A percentile compares a stretch with the other conserved stretches of the same genome.
phyloP scores from a whole-genome alignment of 2,329 filamentous ascomycete genomes.

The Ustilaginoidea virens region DNA sequence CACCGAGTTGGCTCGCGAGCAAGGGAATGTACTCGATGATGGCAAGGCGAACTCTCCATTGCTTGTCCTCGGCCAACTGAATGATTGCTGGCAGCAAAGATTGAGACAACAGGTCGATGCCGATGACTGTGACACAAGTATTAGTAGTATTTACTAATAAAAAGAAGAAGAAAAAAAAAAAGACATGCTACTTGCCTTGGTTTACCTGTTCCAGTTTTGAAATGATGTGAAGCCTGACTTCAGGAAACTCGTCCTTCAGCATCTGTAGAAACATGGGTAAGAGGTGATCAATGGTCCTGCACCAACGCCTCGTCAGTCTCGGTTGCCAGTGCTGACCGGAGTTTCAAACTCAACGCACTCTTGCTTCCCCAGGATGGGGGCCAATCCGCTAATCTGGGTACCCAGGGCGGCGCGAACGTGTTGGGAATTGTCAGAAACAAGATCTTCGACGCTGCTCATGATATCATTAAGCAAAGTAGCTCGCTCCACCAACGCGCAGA shows the following conservation, averaged over 20 bases:
- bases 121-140: conserved; percentile 60
- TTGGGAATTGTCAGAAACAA: conserved; percentile 91
- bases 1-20: conserved; percentile 85
- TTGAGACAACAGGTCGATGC: conserved; percentile 91
- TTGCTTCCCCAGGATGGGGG: conserved; percentile 93
- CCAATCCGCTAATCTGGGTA: conserved; percentile 91
- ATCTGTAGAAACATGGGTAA: conserved; percentile 98
- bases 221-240: conserved; percentile 96
- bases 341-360: conserved; percentile 45
- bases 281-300: conserved; percentile 84
- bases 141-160: too few relatives aligned
- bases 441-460: conserved; percentile 89
- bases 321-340: neutral
- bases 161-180: too few relatives aligned
- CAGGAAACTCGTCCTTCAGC: conserved; percentile 98
- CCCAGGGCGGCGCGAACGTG: conserved; percentile 91
- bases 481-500: conserved; percentile 79
- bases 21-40: conserved; percentile 99
- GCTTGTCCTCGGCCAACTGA: conserved; percentile 95
- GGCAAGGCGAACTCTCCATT: conserved; percentile 93
- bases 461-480: conserved; percentile 85
- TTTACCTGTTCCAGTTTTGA: conserved; percentile 99
- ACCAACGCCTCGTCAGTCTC: neutral
- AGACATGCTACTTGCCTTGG: conserved; percentile 45
- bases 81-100: conserved; percentile 95